A percentile compares a stretch with the other conserved stretches of the same genome.
phyloP scores from a whole-genome alignment of 139 green algal genomes.

The Chlorella sorokiniana region DNA sequence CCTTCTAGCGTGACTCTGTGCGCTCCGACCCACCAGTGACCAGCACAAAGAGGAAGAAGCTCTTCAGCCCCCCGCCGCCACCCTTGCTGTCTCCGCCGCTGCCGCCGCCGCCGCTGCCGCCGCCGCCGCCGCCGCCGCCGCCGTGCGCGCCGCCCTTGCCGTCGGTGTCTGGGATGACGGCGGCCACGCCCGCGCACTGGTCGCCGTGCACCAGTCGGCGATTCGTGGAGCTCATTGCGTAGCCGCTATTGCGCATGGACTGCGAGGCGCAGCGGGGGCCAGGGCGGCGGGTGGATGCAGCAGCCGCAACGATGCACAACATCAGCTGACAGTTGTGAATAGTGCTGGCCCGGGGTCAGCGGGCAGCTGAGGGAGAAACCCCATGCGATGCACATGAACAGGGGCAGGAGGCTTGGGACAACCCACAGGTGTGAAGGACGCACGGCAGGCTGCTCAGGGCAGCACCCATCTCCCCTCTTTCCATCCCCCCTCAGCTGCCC shows the following conservation, averaged over 20 bases:
- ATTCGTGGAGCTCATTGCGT: conserved; percentile 33
- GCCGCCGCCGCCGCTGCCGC: conserved; percentile 18
- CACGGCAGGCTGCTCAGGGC: too few species aligned
- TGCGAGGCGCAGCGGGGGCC: neutral
- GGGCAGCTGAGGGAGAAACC: too few species aligned
- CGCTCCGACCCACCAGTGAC: conserved; percentile 10
- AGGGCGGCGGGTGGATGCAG: neutral
- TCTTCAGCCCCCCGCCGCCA: conserved; percentile 8
- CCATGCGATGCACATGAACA: too few species aligned
- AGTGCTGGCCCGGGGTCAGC: too few species aligned
- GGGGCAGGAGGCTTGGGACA: too few species aligned
- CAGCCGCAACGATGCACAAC: too few species aligned
- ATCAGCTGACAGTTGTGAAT: too few species aligned
- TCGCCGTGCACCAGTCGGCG: conserved; percentile 71
- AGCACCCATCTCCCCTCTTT: too few species aligned
- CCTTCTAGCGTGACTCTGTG: neutral
- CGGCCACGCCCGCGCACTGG: conserved; percentile 49
- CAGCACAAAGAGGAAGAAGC: conserved; percentile 43
- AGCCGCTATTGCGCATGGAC: conserved; percentile 15
- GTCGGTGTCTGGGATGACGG: conserved; percentile 72
- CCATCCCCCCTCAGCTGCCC: too few species aligned
- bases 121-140: neutral
- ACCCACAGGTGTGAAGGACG: too few species aligned
- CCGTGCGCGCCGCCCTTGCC: conserved; percentile 51
- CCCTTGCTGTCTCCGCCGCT: neutral